phyloP scores from a whole-genome alignment of 805 yeast genomes.

The Kodamaea nitidulidarum region DNA sequence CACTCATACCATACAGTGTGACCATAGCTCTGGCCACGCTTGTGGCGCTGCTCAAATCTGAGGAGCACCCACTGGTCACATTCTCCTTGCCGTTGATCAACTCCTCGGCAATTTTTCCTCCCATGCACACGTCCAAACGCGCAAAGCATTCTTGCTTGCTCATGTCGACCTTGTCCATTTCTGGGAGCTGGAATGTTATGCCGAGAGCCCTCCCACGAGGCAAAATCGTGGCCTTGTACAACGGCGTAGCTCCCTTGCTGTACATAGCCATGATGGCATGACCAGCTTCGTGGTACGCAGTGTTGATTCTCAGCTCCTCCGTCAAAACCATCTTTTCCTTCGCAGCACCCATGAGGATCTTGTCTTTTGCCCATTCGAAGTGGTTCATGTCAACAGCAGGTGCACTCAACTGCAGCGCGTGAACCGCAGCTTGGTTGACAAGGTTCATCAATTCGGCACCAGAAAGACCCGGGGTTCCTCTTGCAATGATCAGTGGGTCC shows the following conservation, averaged over 20 bases:
- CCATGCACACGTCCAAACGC: constrained; percentile 95
- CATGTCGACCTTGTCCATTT: constrained; percentile 95
- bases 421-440: constrained; percentile 96
- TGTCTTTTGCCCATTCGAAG: constrained; percentile 99
- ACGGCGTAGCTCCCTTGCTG: constrained; percentile 89
- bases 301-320: constrained; percentile 86
- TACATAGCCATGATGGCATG: constrained; percentile 97
- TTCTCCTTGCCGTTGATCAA: constrained; percentile 84
- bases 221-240: constrained; percentile 93
- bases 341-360: constrained; percentile 96
- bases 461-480: constrained; percentile 97
- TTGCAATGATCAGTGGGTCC: constrained; percentile 84
- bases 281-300: constrained; percentile 99
- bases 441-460: constrained; percentile 96
- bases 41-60: constrained; percentile 88
- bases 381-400: constrained; percentile 85
- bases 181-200: constrained; percentile 94
- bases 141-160: constrained; percentile 88
- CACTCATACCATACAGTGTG: constrained; percentile 94
- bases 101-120: constrained; percentile 97
- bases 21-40: constrained; percentile 95
- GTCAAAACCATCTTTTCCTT: constrained; percentile 96
- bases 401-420: constrained; percentile 91
- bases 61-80: constrained; percentile 93
- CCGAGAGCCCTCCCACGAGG: constrained; percentile 98